Base-by-base conservation (phyloP, 208 protist species). In the Herpetomonas muscarum region DNA sequence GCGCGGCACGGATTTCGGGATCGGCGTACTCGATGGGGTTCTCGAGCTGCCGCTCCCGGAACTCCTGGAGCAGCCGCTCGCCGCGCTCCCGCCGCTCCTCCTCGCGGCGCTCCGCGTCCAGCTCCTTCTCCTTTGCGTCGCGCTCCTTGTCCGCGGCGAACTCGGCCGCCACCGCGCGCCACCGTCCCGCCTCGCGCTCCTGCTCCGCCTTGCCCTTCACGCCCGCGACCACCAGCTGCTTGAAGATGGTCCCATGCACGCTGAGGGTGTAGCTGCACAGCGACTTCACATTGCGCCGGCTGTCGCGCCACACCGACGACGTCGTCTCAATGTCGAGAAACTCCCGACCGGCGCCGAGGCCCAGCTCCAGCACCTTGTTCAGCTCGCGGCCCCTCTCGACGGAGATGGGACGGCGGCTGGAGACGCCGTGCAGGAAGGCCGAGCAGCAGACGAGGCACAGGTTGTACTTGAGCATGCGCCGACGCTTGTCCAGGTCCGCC, bases 401-500 rank as follows among this genome's bases (percentile, higher is more conserved):
- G 4, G 74, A 76, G 32, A 85, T 54, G 21, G 61, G 51, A 10
- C 68, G 64, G 48, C 58, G 64, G 31, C 37, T 46, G 32, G 59
- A 32, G 37, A 94, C 56, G 15, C 57, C 44, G 42, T 67, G 56
- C 17, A 86, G 58, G 51, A 94, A 91, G 24, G 81, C 73, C 30
- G 81, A 69, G 55, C 81, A 91, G 58, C 82, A 71, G 28, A 94
- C 32, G 45, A 94, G 61, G 4, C 81, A 64, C 19, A 76, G 65
- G 60, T 94, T 92, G 68, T 90, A 94, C 15, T 66, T 32, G 12
- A 90, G 62, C 63, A 87, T 81, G 37, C 69, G 72, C 49, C n/a
- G n/a, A n/a, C n/a, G n/a, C n/a, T n/a, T n/a, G n/a, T n/a, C n/a
- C n/a, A n/a, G n/a, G n/a, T 53, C 47, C 6, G 5, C 4, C 17